phyloP scores from a whole-genome alignment of 2,329 filamentous ascomycete genomes.

The Penicillium concentricum region DNA sequence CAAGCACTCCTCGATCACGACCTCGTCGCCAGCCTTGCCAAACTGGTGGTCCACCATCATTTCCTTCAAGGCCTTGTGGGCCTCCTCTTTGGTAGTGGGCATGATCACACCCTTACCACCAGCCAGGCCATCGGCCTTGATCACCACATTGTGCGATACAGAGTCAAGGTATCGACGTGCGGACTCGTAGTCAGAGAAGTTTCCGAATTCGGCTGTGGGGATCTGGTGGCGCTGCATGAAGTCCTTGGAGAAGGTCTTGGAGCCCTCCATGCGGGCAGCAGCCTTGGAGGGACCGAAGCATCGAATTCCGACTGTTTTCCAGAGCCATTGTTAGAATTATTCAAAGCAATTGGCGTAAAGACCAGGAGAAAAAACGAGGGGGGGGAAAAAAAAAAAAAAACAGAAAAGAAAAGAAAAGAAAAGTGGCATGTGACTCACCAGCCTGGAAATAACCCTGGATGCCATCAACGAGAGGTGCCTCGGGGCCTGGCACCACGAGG shows the following conservation, averaged over 20 bases:
- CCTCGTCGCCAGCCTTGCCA: constrained; percentile 79
- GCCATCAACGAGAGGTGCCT: constrained; percentile 89
- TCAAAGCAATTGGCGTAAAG: not conserved
- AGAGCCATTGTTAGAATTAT: constrained; percentile 8
- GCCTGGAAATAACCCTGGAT: constrained; percentile 78
- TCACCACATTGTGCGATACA: constrained; percentile 73
- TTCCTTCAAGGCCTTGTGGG: constrained; percentile 73
- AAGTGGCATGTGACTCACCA: constrained; percentile 33
- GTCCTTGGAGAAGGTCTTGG: constrained; percentile 96
- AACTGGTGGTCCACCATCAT: constrained; percentile 92
- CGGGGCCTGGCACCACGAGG: constrained; percentile 85
- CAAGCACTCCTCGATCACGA: constrained; percentile 93
- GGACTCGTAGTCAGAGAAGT: constrained; percentile 74
- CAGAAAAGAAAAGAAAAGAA: not conserved
- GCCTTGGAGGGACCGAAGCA: constrained; percentile 83
- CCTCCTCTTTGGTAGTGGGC: constrained; percentile 77
- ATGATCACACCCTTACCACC: constrained; percentile 96
- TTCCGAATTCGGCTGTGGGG: constrained; percentile 86
- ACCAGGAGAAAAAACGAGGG: not conserved
- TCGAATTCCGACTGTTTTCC: constrained; percentile 62
- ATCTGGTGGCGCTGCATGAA: constrained; percentile 93
- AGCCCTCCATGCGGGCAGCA: constrained; percentile 89
- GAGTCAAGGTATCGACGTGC: constrained; percentile 73
- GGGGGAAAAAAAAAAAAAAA: not conserved
- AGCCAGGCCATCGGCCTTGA: constrained; percentile 90